A percentile compares a stretch with the other conserved stretches of the same genome.
Conservation (phyloP, 495 filamentous ascomycete species). For the Penicillium maclennaniae region DNA sequence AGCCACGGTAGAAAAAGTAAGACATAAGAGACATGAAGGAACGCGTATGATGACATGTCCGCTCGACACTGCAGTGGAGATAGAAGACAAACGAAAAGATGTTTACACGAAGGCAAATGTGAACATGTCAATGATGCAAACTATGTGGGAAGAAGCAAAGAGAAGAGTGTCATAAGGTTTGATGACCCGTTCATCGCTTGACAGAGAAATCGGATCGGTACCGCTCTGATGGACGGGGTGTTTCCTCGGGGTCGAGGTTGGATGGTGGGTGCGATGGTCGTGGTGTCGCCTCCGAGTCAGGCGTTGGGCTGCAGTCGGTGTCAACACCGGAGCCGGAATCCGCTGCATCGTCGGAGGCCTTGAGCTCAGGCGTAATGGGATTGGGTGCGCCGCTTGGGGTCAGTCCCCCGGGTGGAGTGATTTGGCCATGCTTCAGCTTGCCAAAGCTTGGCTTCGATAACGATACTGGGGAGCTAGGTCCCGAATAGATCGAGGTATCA, state of each 20-base stretch:
- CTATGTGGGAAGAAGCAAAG: conserved; percentile 6
- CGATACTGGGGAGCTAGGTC: conserved; percentile 7
- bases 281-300: conserved; percentile 40
- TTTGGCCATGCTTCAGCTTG: conserved; percentile 24
- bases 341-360: conserved; percentile 9
- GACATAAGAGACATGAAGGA: conserved; percentile 31
- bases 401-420: conserved; percentile 33
- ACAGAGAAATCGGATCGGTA: conserved; percentile 49
- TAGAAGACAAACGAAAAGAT: conserved; percentile 12
- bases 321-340: conserved; percentile 22
- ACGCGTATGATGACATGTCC: conserved; percentile 20
- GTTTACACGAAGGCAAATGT: conserved; percentile 20
- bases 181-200: conserved; percentile 1
- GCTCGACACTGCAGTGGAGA: conserved; percentile 9
- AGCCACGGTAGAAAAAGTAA: conserved; percentile 9
- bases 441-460: conserved; percentile 1
- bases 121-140: conserved; percentile 12
- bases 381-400: background rate
- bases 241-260: conserved; percentile 55
- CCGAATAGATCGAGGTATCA: conserved; percentile 25
- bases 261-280: conserved; percentile 36
- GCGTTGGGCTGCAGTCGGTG: conserved; percentile 21
- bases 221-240: conserved; percentile 68
- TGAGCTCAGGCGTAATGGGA: conserved; percentile 32
- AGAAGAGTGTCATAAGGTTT: background rate